Evolutionary conservation across 2,329 filamentous ascomycete species (phyloP), one percentile per base, ranked within the genome.

Genomic region (Microdochium trichocladiopsis): DNA sequence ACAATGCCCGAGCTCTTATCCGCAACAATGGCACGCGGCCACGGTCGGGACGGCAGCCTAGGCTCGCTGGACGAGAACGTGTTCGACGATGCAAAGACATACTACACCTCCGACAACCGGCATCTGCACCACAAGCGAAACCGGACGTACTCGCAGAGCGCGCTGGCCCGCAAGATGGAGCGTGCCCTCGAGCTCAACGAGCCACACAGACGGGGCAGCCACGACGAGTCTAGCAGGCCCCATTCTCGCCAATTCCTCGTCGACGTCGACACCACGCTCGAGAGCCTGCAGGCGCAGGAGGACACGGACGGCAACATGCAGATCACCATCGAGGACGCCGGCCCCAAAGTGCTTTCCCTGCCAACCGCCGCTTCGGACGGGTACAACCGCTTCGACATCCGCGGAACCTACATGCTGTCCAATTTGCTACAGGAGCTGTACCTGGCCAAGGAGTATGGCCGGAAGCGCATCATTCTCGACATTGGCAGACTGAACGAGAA

Each of bases 331-430:
- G 94, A 97, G 65, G 94, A 99, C 71, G 81, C 83, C 57, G 94
- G 94, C 0, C 93, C 94, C 49, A 99, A 97, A 79, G 88, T 90
- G 47, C 79, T 96, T 51, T 86, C 88, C 36, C 75, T 97, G 36
- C 88, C 90, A 57, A 96, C 93, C 2, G 87, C 88, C 25, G 86
- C 82, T 22, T 96, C 92, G 33, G 90, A 88, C 60, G 93, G 92
- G 43, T 83, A 88, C 73, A 93, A 92, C 64, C 84, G 85, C 57
- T 91, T 93, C 69, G 92, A 97, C 66, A 83, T 99, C 56, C 88
- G 93, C 58, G 94, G 94, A 62, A 97, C 90, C 28, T 99, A 99
- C 70, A 95, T 95, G 87, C 81, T 99, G 54, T 96, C 93, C 56
- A 99, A 97, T 67, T 82, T 97, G 47, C 78, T 97, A 41, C 94